Base-by-base conservation (phyloP, 306 rosid species). In the Sophora flavescens region DNA sequence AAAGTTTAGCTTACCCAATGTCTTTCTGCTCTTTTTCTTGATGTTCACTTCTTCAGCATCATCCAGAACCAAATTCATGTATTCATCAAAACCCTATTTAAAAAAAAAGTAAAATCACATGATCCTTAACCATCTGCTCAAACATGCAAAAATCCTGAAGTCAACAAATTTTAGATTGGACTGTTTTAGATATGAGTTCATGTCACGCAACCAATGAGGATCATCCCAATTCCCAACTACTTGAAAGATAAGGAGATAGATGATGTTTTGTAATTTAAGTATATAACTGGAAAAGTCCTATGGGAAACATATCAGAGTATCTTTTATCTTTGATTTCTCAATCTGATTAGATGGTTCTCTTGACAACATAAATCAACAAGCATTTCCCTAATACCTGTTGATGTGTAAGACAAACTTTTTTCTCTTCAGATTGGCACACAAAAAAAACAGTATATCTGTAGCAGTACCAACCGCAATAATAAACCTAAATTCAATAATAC, bases 21-120 rank as follows among this genome's bases (percentile, higher is more conserved):
- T 53, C 82, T 93, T 93, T 81, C 79, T 87, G 85, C 86, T 87
- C 68, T 90, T 90, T 63, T 90, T 93, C 89, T 93, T 93, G 78
- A 93, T 7, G 66, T 88, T 87, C 32, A 90, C 97, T 80, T 90
- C 96, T 83, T 90, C 47, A 8, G 47, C 47, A 42, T 42, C 47
- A 42, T 42, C 47, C 47, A 42, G 4, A 9, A 42, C 47, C 47
- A 42, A 42, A 42, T 42, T 42, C 47, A 42, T 42, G 47, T 42
- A 42, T 42, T 42, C 47, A 52, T 87, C 91, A 85, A 89, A 89
- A 44, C 89, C 97, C 97, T 90, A 76, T 42, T 42, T 8, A 42
- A 30, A 42, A 3, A 41, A 9, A 42, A 2, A 42, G 26, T 7
- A 61, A 33, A 56, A 59, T 74, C 74, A 56, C 18, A 41, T 5